Conservation (phyloP, 352 stramenopile genomes). For the Pythium phragmitis region DNA sequence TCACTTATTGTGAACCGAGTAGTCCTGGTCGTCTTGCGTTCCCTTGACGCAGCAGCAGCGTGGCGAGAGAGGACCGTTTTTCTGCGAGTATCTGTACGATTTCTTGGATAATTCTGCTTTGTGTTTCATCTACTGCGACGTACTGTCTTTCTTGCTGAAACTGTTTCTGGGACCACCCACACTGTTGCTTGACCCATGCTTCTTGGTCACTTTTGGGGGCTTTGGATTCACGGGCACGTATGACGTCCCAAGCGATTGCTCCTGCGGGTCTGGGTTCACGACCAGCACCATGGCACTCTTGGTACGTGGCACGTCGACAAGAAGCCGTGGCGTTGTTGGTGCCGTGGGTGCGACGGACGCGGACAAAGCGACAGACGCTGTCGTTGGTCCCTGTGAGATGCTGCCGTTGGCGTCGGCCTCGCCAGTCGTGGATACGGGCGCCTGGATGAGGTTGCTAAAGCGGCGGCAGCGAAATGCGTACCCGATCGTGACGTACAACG, state of each 20-base stretch:
- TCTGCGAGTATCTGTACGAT: background rate
- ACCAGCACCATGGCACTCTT: conserved; percentile 31
- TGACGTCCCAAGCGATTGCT: conserved; percentile 30
- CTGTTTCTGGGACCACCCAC: conserved; percentile 1
- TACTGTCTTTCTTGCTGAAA: conserved; percentile 12
- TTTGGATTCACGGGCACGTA: conserved; percentile 29
- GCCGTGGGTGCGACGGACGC: conserved; percentile 22
- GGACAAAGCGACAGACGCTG: background rate
- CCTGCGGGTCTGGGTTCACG: conserved; percentile 27
- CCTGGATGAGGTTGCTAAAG: conserved; percentile 50
- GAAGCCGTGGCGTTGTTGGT: background rate
- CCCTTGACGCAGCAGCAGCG: no score
- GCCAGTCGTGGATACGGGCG: conserved; percentile 5
- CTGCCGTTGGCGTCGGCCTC: background rate
- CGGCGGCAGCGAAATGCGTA: conserved; percentile 62
- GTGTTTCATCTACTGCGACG: background rate
- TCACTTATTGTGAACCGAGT: no score
- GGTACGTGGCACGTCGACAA: conserved; percentile 5
- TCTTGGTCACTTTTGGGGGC: background rate
- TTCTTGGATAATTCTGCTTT: background rate
- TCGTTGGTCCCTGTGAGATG: background rate
- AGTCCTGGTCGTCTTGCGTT: no score
- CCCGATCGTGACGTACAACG: conserved; percentile 43
- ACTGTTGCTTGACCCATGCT: background rate
- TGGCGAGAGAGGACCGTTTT: background rate